These are phyloP conservation scores for Aquilaria agallochum DNA, from an alignment of 441 rosid genomes.

Conservation along the genomic window DNA sequence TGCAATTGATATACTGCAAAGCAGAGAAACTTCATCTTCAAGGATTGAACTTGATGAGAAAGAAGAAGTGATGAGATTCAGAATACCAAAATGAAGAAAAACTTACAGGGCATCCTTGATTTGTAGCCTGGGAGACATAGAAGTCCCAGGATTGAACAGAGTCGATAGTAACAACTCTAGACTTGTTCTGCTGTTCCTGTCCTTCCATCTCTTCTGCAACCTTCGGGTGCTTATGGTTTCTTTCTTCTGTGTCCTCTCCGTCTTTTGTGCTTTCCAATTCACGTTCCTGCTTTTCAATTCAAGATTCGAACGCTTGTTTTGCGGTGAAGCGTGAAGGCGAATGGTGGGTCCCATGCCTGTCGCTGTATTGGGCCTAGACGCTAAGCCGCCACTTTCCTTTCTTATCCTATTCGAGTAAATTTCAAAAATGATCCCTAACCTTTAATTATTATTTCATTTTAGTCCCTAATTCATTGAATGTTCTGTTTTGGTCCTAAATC, in stretches of 20 bases:
- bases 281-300: not conserved
- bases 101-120: constrained; percentile 56
- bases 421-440: too few species aligned
- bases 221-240: not conserved
- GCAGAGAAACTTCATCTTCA: not conserved
- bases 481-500: too few species aligned
- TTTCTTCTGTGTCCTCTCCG: constrained; percentile 2
- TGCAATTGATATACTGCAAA: not conserved
- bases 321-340: too few species aligned
- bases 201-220: constrained; percentile 34
- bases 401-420: too few species aligned
- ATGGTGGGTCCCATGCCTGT: too few species aligned
- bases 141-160: constrained; percentile 66
- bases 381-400: too few species aligned
- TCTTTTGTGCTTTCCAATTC: not conserved
- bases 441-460: too few species aligned
- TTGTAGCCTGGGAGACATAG: constrained; percentile 50
- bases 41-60: not conserved
- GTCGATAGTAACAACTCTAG: constrained; percentile 55
- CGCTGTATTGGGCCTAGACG: too few species aligned
- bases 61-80: not conserved
- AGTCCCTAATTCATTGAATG: too few species aligned
- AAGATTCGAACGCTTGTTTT: too few species aligned
- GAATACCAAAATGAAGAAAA: not conserved
- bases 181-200: constrained; percentile 40